phyloP scores from a whole-genome alignment of 2,329 filamentous ascomycete genomes.

The Rhinocladiella similis region DNA sequence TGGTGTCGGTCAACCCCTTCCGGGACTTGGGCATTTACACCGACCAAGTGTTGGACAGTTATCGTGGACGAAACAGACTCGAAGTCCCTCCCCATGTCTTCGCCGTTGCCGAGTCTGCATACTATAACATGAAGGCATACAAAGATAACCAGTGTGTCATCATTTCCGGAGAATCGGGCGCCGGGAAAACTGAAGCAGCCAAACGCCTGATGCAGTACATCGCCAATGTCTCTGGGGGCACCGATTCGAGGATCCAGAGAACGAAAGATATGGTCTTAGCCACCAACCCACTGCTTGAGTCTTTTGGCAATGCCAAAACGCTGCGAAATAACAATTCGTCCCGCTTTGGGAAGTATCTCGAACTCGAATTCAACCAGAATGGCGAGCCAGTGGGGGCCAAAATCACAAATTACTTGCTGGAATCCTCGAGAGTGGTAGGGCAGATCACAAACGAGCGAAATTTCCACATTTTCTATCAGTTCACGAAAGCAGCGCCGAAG shows the following conservation, averaged over 20 bases:
- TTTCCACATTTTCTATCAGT: slow-evolving; percentile 99
- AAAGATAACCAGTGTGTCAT: slow-evolving; percentile 99
- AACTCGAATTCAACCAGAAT: slow-evolving; percentile 89
- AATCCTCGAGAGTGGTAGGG: slow-evolving; percentile 92
- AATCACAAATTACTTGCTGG: slow-evolving; percentile 96
- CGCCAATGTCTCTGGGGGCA: slow-evolving; percentile 88
- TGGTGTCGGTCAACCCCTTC: slow-evolving; percentile 99
- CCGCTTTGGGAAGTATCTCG: slow-evolving; percentile 95
- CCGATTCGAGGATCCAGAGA: slow-evolving; percentile 82
- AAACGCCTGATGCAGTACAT: slow-evolving; percentile 99
- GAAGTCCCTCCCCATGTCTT: slow-evolving; percentile 95
- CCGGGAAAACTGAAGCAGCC: slow-evolving; percentile 96
- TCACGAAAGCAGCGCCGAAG: slow-evolving; percentile 89
- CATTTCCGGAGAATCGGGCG: slow-evolving; percentile 96
- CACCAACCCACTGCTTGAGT: slow-evolving; percentile 94
- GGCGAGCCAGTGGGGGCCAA: slow-evolving; percentile 94
- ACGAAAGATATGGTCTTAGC: slow-evolving; percentile 99
- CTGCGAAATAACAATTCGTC: slow-evolving; percentile 98
- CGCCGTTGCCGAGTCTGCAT: slow-evolving; percentile 90
- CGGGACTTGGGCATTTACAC: slow-evolving; percentile 97
- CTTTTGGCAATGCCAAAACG: slow-evolving; percentile 97
- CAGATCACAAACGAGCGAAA: slow-evolving; percentile 95
- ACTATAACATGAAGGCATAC: slow-evolving; percentile 99
- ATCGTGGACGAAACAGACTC: slow-evolving; percentile 93
- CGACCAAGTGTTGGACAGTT: slow-evolving; percentile 87